Evolutionary conservation across 306 rosid genomes (phyloP), one percentile per base, ranked within the genome.

Genomic region (Malus asiatica): DNA sequence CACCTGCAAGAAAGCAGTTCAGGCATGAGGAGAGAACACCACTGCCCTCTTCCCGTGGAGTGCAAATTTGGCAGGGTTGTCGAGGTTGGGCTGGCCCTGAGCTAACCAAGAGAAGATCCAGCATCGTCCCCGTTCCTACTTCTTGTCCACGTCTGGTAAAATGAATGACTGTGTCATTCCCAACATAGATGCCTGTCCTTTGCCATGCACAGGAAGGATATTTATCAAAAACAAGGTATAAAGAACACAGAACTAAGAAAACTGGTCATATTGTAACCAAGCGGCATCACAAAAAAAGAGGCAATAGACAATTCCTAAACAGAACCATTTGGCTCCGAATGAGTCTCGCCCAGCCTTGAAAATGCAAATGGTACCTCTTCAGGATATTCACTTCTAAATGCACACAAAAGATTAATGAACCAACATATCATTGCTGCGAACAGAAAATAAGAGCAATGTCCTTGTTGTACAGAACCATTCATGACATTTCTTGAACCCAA

Each of bases 61-160:
- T 38, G 74, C 98, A 95, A 57, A 74, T 77, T 33, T 91, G 76
- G 70, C 98, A 95, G 16, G 66, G 85, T 57, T 55, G 75, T 19
- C 13, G 83, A 33, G 87, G 23, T 72, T 80, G 85, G 65, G 88
- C 77, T 1, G 96, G 98, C 77, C 86, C 93, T 6, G 97, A 95
- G 82, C 98, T 95, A 66, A 84, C 6, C 65, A 95, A 88, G 77
- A 95, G 83, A 66, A 77, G n/a, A 86, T 95, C 98, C 11, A 92
- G 81, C 77, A 86, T 83, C 1, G 98, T 90, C 32, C 98, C 98
- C 3, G 97, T 92, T 73, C 97, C 97, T 12, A 95, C 96, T 92
- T 92, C 98, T 86, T 89, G 98, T 40, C 97, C 98, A 16, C 85
- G 88, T 67, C 98, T 87, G 35, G 98, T 92, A 73, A 95, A 95